Evolutionary conservation across 2,329 filamentous ascomycete species (phyloP).

Genomic region (Aspergillus sp.): DNA sequence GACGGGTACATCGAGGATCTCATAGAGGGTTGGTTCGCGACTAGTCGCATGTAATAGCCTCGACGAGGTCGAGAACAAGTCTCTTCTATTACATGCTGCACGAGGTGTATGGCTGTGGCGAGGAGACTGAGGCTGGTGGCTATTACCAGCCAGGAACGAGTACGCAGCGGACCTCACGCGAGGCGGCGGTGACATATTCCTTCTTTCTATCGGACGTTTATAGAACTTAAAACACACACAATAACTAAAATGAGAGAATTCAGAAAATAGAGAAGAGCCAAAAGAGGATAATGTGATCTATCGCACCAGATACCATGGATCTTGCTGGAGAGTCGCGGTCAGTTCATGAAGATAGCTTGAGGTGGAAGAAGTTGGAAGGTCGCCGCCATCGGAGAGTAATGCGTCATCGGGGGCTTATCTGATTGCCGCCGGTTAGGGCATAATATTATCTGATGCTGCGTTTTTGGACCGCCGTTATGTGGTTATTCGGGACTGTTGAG

Average conservation of each 20-base stretch:
- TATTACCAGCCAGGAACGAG: background rate
- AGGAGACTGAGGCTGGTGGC: background rate
- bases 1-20: constrained; percentile 63
- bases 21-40: constrained; percentile 62
- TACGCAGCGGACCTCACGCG: constrained; percentile 10
- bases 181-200: constrained; percentile 16
- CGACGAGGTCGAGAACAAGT: constrained; percentile 39
- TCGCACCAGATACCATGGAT: background rate
- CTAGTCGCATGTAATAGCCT: constrained; percentile 13
- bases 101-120: background rate
- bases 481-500: too few species aligned
- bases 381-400: constrained; percentile 10
- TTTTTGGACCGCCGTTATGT: background rate
- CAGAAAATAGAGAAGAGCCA: too few species aligned
- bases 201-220: too few species aligned
- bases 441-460: background rate
- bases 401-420: constrained; percentile 15
- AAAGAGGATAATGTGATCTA: background rate
- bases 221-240: too few species aligned
- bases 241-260: too few species aligned
- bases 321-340: background rate
- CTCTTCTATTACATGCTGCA: background rate
- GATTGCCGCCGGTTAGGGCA: background rate
- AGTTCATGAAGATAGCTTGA: background rate
- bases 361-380: constrained; percentile 5